phyloP scores from a whole-genome alignment of 2,329 filamentous ascomycete genomes.

The Phaeosphaeriaceae sp. region DNA sequence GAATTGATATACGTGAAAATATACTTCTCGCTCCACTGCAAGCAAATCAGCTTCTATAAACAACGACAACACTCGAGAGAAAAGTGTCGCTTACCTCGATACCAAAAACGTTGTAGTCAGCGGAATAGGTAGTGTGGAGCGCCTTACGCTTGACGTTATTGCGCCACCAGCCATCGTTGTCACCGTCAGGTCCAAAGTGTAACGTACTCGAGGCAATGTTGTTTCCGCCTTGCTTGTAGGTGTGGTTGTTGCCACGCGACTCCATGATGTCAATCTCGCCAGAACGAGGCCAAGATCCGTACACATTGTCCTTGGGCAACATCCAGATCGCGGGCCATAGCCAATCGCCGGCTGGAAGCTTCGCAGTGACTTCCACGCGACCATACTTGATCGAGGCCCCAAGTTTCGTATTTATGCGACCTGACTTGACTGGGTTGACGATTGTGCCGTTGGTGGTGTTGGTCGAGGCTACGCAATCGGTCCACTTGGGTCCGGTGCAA shows the following conservation, averaged over 20 bases:
- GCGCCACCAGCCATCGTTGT: slow-evolving; percentile 82
- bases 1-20: slow-evolving; percentile 87
- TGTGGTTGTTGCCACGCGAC: slow-evolving; percentile 82
- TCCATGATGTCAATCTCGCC: slow-evolving; percentile 88
- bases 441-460: slow-evolving; percentile 81
- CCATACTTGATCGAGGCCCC: slow-evolving; percentile 79
- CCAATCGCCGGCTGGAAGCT: slow-evolving; percentile 81
- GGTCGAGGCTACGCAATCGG: slow-evolving; percentile 73
- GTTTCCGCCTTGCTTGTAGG: slow-evolving; percentile 78
- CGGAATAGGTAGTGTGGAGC: slow-evolving; percentile 76
- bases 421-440: slow-evolving; percentile 79
- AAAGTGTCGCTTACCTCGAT: slow-evolving; percentile 61
- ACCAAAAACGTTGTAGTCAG: slow-evolving; percentile 77
- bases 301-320: slow-evolving; percentile 75
- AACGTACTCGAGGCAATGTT: slow-evolving; percentile 80
- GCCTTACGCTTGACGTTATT: slow-evolving; percentile 80
- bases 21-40: slow-evolving; percentile 81
- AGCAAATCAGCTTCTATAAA: slow-evolving; percentile 8
- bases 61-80: background rate
- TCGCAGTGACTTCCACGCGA: slow-evolving; percentile 80
- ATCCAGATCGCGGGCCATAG: slow-evolving; percentile 94
- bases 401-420: slow-evolving; percentile 77
- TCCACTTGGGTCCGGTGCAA: slow-evolving; percentile 70
- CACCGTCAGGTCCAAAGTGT: slow-evolving; percentile 79
- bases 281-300: slow-evolving; percentile 79